Evolutionary conservation across 495 filamentous ascomycete genomes (phyloP), one percentile per base, ranked within the genome.

Genomic region (Tuber aestivum): DNA sequence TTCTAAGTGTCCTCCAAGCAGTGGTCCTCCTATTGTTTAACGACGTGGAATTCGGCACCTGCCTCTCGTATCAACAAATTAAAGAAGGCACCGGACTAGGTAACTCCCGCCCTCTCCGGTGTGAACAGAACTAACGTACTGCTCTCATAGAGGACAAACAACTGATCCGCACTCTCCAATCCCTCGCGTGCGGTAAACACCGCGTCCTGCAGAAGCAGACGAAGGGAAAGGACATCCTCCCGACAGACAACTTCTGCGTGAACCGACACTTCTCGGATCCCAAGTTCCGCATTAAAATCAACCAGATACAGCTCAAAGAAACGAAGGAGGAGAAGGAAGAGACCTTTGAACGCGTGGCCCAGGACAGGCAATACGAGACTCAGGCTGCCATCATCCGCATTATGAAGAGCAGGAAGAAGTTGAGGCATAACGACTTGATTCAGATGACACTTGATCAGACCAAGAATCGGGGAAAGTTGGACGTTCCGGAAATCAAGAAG

Each of bases 331-430:
- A 99, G 86, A 97, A 97, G 83, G 91, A 94, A 83, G 92, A 91
- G 79, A 98, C 94, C 3, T 93, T 97, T 83, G 91, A 97, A 84
- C 87, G 92, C 6, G 94, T 98, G 0, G 91, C 91, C 3, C 91
- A 91, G 41, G 96, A 99, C 81, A 87, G 95, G 38, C 92, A 97
- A 81, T 97, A 93, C 78, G 95, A 99, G 86, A 97, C 93, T 0
- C 96, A 99, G 84, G 96, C 95, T 21, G 96, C 96, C 1, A 95
- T 99, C 77, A 95, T 97, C 76, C 87, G 95, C 21, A 97, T 99
- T 79, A 94, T 99, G 94, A 99, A 99, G 91, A 91, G 90, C 78
- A 86, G 93, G 77, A 96, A 97, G 88, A 89, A 83, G n/a, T 93
- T 98, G 84, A 89, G 86, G 38, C 94, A 97, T 83, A 82, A 87